Evolutionary conservation across 176 grass and related monocot species (phyloP).

Genomic region (Musa acuminata): DNA sequence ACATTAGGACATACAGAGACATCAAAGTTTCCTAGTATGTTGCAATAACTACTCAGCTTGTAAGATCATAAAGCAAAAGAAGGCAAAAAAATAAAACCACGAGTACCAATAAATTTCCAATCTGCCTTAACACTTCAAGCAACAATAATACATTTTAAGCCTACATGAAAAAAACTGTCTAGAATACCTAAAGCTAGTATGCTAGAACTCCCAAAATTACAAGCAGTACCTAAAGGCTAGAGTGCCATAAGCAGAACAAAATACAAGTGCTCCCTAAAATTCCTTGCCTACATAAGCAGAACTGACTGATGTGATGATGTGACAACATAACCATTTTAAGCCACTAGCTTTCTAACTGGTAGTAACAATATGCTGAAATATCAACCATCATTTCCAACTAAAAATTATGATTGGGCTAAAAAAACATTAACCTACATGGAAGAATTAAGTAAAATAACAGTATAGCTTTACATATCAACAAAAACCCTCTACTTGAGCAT

Average conservation of each 20-base stretch:
- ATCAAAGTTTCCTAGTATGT: too few species aligned
- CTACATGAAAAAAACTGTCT: too few species aligned
- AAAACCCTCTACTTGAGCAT: too few species aligned
- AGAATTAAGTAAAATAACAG: neutral
- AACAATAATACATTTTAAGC: too few species aligned
- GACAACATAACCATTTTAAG: neutral
- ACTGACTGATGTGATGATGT: neutral
- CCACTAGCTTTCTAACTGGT: neutral
- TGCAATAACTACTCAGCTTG: neutral
- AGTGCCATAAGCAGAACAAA: neutral
- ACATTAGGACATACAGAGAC: too few species aligned
- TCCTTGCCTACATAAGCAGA: neutral
- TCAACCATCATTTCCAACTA: neutral
- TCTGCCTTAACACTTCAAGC: too few species aligned
- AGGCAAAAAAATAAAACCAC: neutral
- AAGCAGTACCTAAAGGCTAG: neutral
- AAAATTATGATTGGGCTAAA: neutral
- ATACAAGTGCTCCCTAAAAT: neutral
- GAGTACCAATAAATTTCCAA: neutral
- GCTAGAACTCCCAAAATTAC: too few species aligned
- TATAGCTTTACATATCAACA: too few species aligned
- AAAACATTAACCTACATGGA: neutral
- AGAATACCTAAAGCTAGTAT: too few species aligned
- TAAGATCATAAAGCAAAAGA: neutral
- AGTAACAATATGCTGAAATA: conserved; percentile 1